These are phyloP conservation scores for Suhomyces pyralidae DNA, from an alignment of 805 yeast genomes.

Conservation along the genomic window DNA sequence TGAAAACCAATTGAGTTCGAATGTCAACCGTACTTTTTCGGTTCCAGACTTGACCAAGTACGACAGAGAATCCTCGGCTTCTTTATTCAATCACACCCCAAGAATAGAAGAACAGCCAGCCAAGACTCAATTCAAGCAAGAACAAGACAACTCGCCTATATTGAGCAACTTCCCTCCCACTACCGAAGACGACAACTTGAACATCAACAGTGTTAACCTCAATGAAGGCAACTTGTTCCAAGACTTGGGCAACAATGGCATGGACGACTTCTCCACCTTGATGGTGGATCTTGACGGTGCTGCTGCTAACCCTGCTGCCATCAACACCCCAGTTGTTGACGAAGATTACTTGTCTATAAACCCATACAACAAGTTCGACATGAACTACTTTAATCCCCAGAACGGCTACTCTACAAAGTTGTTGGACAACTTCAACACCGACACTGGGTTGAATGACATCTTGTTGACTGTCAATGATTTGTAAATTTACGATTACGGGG, in stretches of 20 bases:
- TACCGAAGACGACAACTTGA: background rate
- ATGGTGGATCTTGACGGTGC: conserved; percentile 5
- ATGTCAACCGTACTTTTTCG: conserved; percentile 12
- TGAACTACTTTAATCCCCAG: background rate
- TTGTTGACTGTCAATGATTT: background rate
- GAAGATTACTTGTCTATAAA: background rate
- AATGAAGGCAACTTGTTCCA: background rate
- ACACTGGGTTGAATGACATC: background rate
- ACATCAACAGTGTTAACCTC: background rate
- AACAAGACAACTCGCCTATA: background rate
- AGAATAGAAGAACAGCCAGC: conserved; percentile 1
- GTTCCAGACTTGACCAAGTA: conserved; percentile 16
- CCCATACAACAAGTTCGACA: background rate
- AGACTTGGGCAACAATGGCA: background rate
- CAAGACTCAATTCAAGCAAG: background rate
- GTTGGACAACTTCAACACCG: background rate
- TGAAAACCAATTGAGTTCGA: background rate
- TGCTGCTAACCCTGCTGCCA: background rate
- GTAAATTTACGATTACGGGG: background rate
- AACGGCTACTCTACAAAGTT: background rate
- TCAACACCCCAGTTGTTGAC: background rate
- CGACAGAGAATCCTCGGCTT: conserved; percentile 4
- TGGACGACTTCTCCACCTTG: conserved; percentile 5
- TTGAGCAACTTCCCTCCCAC: background rate
- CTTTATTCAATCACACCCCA: conserved; percentile 10